Base-by-base conservation (phyloP, 2,329 filamentous ascomycete species). In the Metarhizium rileyi region DNA sequence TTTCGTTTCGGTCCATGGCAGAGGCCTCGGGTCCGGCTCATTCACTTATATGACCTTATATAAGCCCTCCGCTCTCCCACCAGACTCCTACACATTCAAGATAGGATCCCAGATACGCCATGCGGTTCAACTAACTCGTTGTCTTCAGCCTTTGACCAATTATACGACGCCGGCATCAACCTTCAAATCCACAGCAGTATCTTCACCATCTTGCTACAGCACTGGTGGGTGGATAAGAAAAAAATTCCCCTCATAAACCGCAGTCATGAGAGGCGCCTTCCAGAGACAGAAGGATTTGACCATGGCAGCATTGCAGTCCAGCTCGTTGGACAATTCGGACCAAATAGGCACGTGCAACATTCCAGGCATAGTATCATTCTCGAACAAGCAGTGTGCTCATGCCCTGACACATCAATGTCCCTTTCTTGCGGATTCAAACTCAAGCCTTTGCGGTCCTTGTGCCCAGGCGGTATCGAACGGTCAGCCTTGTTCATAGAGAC, bases 361-460 rank as follows among this genome's bases (percentile, higher is more conserved):
- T 23, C 26, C 52, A 18, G 53, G 47, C 36, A 52, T 58, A 26
- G 27, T 49, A 36, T 53, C 49, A 12, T 44, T 56, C 12, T 58
- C 61, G 7, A 63, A 63, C 56, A 63, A 61, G 47, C 56, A 48
- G 42, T 63, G 61, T 46, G 59, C 59, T 16, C 61, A 63, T 42
- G 48, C 53, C 10, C 35, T 50, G 18, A 59, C 58, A 10, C 61
- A 63, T 41, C 36, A 54, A 14, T 63, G 61, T 46, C 58, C 59
- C 4, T 59, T 55, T 40, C 52, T 63, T 14, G 56, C 59, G 8
- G 61, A 63, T 50, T 63, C 60, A 43, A 61, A 60, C 35, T 52
- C 52, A 10, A 51, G 45, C 5, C 52, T 63, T 9, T 63, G 61
- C 52, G 49, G 47, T 16, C 53, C 55, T 16, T 63, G 61, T 48